phyloP scores from a whole-genome alignment of 306 rosid species.

The Fragaria vesca region DNA sequence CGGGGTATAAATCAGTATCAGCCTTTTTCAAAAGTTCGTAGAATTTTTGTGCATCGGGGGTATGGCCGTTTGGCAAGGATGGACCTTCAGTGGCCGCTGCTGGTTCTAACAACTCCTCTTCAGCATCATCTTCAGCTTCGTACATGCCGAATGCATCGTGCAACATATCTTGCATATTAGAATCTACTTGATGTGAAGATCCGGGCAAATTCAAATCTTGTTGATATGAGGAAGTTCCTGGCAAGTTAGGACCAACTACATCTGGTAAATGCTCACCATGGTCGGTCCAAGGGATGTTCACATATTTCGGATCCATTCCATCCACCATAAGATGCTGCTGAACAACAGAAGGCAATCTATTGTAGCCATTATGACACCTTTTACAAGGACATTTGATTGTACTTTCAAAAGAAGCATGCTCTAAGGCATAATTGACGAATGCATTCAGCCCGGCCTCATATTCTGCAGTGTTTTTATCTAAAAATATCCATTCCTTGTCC shows the following conservation, averaged over 20 bases:
- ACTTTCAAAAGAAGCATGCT: neutral
- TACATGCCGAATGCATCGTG: neutral
- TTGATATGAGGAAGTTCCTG: neutral
- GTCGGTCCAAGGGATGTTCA: neutral
- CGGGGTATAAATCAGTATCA: neutral
- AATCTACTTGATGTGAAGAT: neutral
- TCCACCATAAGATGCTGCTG: neutral
- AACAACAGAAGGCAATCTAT: neutral
- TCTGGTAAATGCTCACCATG: neutral
- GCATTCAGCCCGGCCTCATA: neutral
- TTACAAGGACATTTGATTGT: neutral
- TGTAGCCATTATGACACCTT: neutral
- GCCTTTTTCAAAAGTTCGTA: neutral
- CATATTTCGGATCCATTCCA: neutral
- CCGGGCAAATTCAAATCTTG: neutral
- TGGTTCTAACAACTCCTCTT: neutral
- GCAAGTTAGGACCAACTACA: neutral
- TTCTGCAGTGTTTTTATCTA: neutral
- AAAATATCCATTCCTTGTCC: neutral
- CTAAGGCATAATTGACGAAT: neutral
- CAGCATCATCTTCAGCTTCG: neutral
- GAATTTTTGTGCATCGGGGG: neutral
- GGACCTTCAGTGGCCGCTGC: no score
- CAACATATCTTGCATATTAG: neutral
- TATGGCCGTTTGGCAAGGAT: neutral